These are phyloP conservation scores for Pelargonium nanum DNA, from an alignment of 345 rosid genomes.

Conservation along the genomic window DNA sequence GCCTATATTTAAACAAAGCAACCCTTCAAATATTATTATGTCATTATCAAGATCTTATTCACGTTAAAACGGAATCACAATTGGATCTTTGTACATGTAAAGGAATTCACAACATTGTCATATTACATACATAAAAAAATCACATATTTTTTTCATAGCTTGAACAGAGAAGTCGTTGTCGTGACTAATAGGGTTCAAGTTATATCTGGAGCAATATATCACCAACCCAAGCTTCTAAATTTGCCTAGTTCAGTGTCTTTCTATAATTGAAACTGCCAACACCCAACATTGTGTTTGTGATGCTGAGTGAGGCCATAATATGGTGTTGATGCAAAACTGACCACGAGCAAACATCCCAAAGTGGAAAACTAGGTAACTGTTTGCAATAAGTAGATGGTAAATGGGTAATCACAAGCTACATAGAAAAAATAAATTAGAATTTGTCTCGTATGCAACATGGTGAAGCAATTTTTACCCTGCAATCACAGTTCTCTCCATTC, in stretches of 20 bases:
- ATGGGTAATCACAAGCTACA: too few species aligned
- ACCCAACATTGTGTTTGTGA: not conserved
- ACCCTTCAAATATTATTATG: not conserved
- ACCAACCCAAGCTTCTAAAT: not conserved
- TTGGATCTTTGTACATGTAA: not conserved
- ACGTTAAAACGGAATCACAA: not conserved
- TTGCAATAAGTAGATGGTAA: not conserved
- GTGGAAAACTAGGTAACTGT: not conserved
- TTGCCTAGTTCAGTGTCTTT: too few species aligned
- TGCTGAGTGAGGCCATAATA: not conserved
- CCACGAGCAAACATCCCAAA: not conserved
- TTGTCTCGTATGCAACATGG: too few species aligned
- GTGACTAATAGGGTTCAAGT: not conserved
- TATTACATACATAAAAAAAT: not conserved
- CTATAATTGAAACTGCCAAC: not conserved
- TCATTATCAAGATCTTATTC: not conserved
- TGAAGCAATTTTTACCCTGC: too few species aligned
- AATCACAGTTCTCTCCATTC: too few species aligned
- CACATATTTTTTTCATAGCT: not conserved
- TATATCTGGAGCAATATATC: not conserved
- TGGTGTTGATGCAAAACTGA: not conserved
- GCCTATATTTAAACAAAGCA: too few species aligned
- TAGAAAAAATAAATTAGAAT: too few species aligned
- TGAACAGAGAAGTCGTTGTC: not conserved
- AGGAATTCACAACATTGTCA: not conserved